phyloP scores from a whole-genome alignment of 331 rosid species.

The Quercus tomentella region DNA sequence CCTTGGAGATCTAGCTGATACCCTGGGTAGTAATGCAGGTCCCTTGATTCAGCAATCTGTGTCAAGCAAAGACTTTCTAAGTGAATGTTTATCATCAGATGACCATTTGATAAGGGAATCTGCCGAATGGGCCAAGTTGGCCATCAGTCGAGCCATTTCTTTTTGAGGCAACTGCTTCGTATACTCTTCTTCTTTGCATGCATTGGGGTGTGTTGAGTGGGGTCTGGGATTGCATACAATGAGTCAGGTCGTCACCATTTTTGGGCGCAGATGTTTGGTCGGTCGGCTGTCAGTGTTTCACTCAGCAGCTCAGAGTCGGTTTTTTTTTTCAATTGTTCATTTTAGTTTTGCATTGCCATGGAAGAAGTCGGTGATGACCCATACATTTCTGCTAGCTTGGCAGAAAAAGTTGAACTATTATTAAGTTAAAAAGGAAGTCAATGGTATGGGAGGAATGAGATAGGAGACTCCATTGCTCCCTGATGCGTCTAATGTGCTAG shows the following conservation, averaged over 20 bases:
- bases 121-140: conserved; percentile 84
- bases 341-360: conserved; percentile 49
- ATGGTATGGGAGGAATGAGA: conserved; percentile 16
- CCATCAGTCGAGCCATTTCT: conserved; percentile 65
- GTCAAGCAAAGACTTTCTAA: conserved; percentile 74
- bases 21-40: conserved; percentile 61
- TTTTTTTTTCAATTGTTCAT: conserved; percentile 23
- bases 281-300: conserved; percentile 37
- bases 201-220: conserved; percentile 61
- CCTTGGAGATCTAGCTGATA: conserved; percentile 87
- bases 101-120: conserved; percentile 74
- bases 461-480: conserved; percentile 28
- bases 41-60: conserved; percentile 66
- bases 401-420: conserved; percentile 42
- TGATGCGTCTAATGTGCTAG: conserved; percentile 25
- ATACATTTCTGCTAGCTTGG: conserved; percentile 64
- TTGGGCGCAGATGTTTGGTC: conserved; percentile 52
- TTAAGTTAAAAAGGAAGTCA: conserved; percentile 25
- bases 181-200: conserved; percentile 50
- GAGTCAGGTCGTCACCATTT: conserved; percentile 79
- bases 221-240: conserved; percentile 66
- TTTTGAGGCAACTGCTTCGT: conserved; percentile 42
- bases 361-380: conserved; percentile 46
- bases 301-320: conserved; percentile 45
- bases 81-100: conserved; percentile 74